These are phyloP conservation scores for Cordyceps tenuipes DNA, from an alignment of 2,329 filamentous ascomycete species.

Conservation along the genomic window DNA sequence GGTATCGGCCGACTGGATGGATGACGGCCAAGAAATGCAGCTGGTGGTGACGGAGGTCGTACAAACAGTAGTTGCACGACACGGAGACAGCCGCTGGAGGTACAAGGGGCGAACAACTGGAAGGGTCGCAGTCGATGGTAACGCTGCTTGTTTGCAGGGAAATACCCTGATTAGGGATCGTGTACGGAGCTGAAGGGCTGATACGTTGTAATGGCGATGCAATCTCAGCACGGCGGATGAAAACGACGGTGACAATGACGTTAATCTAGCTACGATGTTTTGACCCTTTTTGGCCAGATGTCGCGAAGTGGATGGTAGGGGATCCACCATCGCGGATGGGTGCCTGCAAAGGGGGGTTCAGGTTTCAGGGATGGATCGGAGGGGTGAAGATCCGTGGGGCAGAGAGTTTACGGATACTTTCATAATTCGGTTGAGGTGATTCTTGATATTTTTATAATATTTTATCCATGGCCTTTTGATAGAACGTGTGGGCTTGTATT, in stretches of 20 bases:
- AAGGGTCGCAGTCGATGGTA: not conserved
- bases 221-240: not conserved
- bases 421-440: not conserved
- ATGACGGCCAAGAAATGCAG: not conserved
- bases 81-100: too few relatives aligned
- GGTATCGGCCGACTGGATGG: not conserved
- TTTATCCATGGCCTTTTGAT: not conserved
- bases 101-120: not conserved
- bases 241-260: constrained; percentile 6
- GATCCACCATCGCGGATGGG: not conserved
- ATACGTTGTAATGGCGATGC: not conserved
- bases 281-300: constrained; percentile 12
- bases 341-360: not conserved
- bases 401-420: not conserved
- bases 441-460: not conserved
- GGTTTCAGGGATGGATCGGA: not conserved
- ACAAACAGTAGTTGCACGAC: not conserved
- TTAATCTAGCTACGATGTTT: not conserved
- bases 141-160: not conserved
- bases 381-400: not conserved
- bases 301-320: constrained; percentile 7
- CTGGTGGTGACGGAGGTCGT: not conserved
- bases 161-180: not conserved
- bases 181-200: not conserved
- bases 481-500: not conserved